These are phyloP conservation scores for cucumber (Cucumis sativus) DNA, from an alignment of 306 rosid genomes.

Conservation along the genomic window Cucumber_9930_V3 NC_026658.2:2212501-2213000, in stretches of 20 bases:
- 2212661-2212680: not conserved
- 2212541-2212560: constrained; percentile 73
- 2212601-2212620: not conserved
- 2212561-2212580: constrained; percentile 21
- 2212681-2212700: not conserved
- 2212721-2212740: too few relatives aligned
- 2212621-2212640: not conserved
- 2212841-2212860: not conserved
- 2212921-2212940: constrained; percentile 83
- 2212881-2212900: not conserved
- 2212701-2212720: not conserved
- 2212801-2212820: not conserved
- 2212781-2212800: too few relatives aligned
- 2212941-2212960: constrained; percentile 78
- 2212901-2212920: constrained; percentile 38
- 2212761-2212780: too few relatives aligned
- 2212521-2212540: constrained; percentile 70
- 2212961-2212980: constrained; percentile 82
- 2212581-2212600: not conserved
- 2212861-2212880: not conserved
- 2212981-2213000: constrained; percentile 58
- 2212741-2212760: too few relatives aligned
- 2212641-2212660: not conserved
- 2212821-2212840: not conserved
- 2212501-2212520: constrained; percentile 60